Base-by-base conservation (phyloP, 768 basidiomycete species). In the Russula earlei region DNA sequence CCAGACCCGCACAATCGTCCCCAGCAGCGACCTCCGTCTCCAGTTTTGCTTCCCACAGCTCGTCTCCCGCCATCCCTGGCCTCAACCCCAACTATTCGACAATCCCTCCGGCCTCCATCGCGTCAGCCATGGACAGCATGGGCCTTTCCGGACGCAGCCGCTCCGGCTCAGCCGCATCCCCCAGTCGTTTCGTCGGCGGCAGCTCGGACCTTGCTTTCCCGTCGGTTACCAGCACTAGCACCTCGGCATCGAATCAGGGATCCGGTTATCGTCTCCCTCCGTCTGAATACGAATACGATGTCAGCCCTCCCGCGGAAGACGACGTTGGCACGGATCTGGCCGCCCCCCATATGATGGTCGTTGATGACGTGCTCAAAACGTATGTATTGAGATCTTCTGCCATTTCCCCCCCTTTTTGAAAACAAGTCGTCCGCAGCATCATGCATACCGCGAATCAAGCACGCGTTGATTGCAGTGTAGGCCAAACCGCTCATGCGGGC, bases 381-480 rank as follows among this genome's bases (percentile, higher is more conserved):
- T 85, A 62, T 67, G 78, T 62, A 34, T 22, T 44, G 48, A 65
- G 11, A 60, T 60, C 62, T 59, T 41, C 65, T 63, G 17, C 56
- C 55, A 40, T n/a, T 42, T 38, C 57, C 46, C n/a, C 14, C 31
- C 24, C 53, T 44, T 49, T 50, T 54, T 60, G 25, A 51, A 49
- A 37, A 27, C 58, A 64, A 50, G 55, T 5, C 29, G 29, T 59
- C 52, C 60, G 40, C 63, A 84, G 83, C 67, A 82, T 85, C 61
- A 80, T 77, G 40, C 74, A 78, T 52, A 82, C 81, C 15, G 82
- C 82, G 37, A 73, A 76, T 51, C 78, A 79, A 42, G 82, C 80
- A 41, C 78, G 75, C 40, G 72, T 73, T 37, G 76, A 76, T 33
- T 82, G 78, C 59, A 70, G 70, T 27, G 58, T 67, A 15, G 75